Evolutionary conservation across 139 green algal species (phyloP).

Genomic region (Chlorella sp.): DNA sequence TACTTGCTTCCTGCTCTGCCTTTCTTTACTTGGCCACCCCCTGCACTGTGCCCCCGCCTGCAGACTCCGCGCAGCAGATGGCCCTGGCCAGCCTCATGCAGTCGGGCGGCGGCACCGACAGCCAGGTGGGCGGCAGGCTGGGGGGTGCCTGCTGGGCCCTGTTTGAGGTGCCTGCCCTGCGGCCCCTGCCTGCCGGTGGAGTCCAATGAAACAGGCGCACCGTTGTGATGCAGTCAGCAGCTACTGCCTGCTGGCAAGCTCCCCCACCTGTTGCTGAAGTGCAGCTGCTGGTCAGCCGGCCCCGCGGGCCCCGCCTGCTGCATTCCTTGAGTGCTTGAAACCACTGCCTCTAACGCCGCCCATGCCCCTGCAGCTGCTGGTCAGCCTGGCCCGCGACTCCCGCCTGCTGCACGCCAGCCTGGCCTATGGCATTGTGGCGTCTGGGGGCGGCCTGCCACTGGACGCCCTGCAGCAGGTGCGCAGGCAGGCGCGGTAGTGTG

Average conservation of each 20-base stretch:
- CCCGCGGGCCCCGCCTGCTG: neutral
- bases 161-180: too few relatives aligned
- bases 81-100: neutral
- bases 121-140: too few relatives aligned
- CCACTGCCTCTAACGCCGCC: too few relatives aligned
- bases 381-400: neutral
- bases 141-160: too few relatives aligned
- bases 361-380: neutral
- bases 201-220: too few relatives aligned
- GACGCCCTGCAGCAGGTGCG: neutral
- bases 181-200: too few relatives aligned
- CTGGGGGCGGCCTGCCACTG: neutral
- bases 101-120: neutral
- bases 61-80: slow-evolving; percentile 20
- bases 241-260: too few relatives aligned
- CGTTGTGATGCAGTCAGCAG: too few relatives aligned
- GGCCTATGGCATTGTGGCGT: neutral
- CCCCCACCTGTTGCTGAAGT: too few relatives aligned
- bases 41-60: neutral
- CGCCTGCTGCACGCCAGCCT: slow-evolving; percentile 22
- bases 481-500: too few relatives aligned
- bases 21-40: neutral
- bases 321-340: neutral
- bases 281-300: neutral
- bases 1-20: too few relatives aligned